Base-by-base conservation (phyloP, 768 basidiomycete species). In the Ramaria sp. region DNA sequence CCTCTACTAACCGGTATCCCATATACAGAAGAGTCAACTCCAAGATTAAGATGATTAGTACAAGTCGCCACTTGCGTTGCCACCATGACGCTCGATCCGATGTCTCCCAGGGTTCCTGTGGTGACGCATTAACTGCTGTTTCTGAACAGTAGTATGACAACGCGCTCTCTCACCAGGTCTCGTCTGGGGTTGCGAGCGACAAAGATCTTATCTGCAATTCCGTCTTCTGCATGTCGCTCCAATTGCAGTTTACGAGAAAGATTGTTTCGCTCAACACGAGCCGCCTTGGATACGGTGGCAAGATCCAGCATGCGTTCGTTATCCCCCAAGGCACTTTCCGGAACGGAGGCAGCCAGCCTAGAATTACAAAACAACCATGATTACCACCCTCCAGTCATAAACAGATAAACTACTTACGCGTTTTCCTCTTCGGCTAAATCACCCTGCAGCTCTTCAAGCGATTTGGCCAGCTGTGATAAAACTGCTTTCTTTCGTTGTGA, bases 351-450 rank as follows among this genome's bases (percentile, higher is more conserved):
- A 44, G 4, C 44, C 39, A 55, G 24, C 13, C 57, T 34, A 48
- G 39, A 41, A 9, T 8, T 13, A 51, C 24, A 55, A 50, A 20
- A 52, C 18, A 30, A 51, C 22, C 30, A 48, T 56, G 28, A 22
- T 45, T 28, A 28, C 13, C 25, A n/a, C 24, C 28, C 32, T 34
- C 36, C 13, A 9, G 13, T 32, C 15, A 25, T n/a, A 20, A 37
- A 5, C 34, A 13, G 20, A 25, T 38, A 56, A 30, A 44, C 43
- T 45, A n/a, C 27, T n/a, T 59, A 61, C 65, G 52, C 61, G 85
- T 85, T 71, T 70, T 86, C 81, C 39, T 76, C 67, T 27, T 79
- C 81, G 38, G 73, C 73, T 58, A 87, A 63, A 48, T 73, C 78
- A 32, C 76, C 70, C 30, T 69, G 73, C 60, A 88, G 69, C 50